phyloP scores from a whole-genome alignment of 305 asterid genomes.

The Fraxinus baroniana region DNA sequence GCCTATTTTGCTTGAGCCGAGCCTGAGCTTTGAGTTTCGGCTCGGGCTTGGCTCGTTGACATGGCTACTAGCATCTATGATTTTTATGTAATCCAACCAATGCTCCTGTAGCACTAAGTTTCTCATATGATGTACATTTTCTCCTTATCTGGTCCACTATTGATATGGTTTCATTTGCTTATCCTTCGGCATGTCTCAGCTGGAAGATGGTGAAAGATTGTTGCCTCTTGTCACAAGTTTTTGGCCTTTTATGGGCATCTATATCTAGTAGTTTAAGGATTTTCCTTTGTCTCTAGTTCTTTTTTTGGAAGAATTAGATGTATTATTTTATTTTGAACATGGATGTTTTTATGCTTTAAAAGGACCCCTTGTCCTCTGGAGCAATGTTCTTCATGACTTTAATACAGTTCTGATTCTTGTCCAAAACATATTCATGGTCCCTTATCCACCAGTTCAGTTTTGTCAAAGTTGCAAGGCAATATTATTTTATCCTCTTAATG shows the following conservation, averaged over 20 bases:
- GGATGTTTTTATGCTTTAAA: neutral
- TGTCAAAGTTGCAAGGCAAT: conserved; percentile 1
- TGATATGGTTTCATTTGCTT: neutral
- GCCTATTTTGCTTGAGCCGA: too few species aligned
- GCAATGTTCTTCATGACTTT: neutral
- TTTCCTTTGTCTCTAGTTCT: neutral
- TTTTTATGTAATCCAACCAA: neutral
- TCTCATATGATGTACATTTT: neutral
- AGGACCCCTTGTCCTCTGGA: neutral
- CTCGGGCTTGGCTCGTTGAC: too few species aligned
- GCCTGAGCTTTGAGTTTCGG: too few species aligned
- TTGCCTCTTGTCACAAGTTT: neutral
- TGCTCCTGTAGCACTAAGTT: neutral
- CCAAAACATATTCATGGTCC: neutral
- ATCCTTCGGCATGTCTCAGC: neutral
- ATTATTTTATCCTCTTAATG: conserved; percentile 17
- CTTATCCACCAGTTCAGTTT: neutral
- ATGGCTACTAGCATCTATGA: neutral
- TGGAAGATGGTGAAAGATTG: neutral
- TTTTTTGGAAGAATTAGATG: neutral
- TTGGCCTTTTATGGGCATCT: neutral
- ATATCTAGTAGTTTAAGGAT: neutral
- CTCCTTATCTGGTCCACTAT: neutral
- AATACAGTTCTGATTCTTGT: neutral
- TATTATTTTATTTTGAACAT: neutral